Percentiles rank a stretch among this genome's conserved stretches.
These are phyloP conservation scores for Solanum sparsipilum DNA, from an alignment of 257 asterid species.

Conservation along the genomic window DNA sequence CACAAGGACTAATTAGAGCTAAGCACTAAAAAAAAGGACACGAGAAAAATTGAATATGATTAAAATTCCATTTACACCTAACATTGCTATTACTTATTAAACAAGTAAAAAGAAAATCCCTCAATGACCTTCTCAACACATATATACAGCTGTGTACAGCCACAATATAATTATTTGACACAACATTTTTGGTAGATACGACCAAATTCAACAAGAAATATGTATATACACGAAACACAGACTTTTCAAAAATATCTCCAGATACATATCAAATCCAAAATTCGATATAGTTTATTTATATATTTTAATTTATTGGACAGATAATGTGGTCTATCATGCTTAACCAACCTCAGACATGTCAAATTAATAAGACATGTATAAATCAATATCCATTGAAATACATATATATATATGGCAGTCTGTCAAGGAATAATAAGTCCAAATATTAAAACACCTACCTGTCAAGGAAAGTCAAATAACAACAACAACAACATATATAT, in stretches of 20 bases:
- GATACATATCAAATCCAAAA: too few relatives aligned
- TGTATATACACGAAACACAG: not conserved
- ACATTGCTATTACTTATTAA: not conserved
- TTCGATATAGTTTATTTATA: not conserved
- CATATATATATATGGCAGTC: not conserved
- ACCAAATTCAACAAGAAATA: not conserved
- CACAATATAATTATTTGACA: not conserved
- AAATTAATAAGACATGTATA: not conserved
- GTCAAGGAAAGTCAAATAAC: not conserved
- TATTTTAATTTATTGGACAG: not conserved
- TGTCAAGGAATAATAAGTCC: not conserved
- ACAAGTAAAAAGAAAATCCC: not conserved
- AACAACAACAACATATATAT: not conserved
- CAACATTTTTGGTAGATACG: not conserved
- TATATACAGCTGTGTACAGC: not conserved
- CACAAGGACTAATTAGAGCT: not conserved
- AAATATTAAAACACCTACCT: not conserved
- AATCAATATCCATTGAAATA: not conserved
- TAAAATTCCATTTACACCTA: not conserved
- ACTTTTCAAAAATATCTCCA: not conserved
- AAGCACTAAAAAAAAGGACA: not conserved
- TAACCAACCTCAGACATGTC: constrained; percentile 1
- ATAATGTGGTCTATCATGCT: not conserved
- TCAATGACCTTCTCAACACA: constrained; percentile 4
- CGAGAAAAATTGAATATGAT: not conserved